Evolutionary conservation across 1,284 basidiomycete genomes (phyloP).

Genomic region (Malassezia equina): DNA sequence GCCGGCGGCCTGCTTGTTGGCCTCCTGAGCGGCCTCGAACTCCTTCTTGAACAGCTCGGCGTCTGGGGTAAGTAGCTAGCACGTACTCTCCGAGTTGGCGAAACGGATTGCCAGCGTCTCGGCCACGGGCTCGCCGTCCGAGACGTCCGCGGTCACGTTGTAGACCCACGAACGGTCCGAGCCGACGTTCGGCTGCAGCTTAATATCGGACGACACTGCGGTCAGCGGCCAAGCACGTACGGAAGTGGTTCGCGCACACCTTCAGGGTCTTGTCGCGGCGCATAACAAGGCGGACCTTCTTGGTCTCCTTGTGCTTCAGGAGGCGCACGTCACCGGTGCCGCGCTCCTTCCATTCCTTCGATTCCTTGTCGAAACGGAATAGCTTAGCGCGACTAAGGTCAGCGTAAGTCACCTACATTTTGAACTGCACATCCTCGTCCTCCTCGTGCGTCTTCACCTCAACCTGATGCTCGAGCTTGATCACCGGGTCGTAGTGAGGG

Average conservation of each 20-base stretch:
- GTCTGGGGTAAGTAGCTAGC: conserved; percentile 17
- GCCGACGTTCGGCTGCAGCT: conserved; percentile 91
- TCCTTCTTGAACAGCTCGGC: conserved; percentile 45
- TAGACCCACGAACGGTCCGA: conserved; percentile 98
- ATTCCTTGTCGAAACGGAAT: conserved; percentile 77
- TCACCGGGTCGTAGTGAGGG: conserved; percentile 88
- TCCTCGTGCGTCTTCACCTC: conserved; percentile 93
- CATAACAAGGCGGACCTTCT: conserved; percentile 95
- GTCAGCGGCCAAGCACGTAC: conserved; percentile 54
- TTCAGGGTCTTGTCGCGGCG: conserved; percentile 99
- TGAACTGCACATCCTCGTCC: conserved; percentile 84
- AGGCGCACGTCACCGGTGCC: conserved; percentile 50
- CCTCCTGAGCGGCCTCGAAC: conserved; percentile 38
- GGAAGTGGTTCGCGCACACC: conserved; percentile 94
- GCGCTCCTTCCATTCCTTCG: conserved; percentile 91
- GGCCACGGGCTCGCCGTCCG: conserved; percentile 65
- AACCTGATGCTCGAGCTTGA: conserved; percentile 91
- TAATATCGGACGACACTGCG: conserved; percentile 79
- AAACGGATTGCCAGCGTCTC: conserved; percentile 98
- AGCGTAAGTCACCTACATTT: conserved; percentile 62
- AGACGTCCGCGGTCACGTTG: conserved; percentile 83
- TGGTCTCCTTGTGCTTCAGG: conserved; percentile 65
- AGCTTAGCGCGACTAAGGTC: conserved; percentile 81
- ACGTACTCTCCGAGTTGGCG: conserved; percentile 87
- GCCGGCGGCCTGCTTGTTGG: conserved; percentile 25